Evolutionary conservation across 2,329 filamentous ascomycete genomes (phyloP), one percentile per base, ranked within the genome.

Genomic region (Basipetospora chlamydospora): DNA sequence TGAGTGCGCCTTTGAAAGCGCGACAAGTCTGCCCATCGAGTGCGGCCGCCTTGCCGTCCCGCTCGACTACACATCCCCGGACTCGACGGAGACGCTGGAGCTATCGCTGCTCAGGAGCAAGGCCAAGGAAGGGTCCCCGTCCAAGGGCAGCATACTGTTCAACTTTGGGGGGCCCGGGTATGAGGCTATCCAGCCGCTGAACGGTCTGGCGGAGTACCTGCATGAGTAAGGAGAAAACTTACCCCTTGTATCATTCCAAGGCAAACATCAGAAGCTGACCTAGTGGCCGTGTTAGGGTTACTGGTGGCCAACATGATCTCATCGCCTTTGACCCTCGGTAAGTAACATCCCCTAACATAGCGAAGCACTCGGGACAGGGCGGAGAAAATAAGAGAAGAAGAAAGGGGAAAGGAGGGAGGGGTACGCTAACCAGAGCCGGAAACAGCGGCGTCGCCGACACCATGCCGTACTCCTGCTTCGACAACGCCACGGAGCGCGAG

Each of bases 121-220:
- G 3, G 41, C 44, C 1, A 26, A 40, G 3, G 42, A 43, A 15
- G 35, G 43, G 26, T 8, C 9, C 5, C 46, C 46, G 3, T 43
- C 41, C 4, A 47, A 48, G 28, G 50, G 52, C 2, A 53, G 46
- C 37, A 54, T 55, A 23, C 25, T 54, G 17, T 37, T 54, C 35
- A 56, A 56, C 38, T 50, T 46, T 39, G 49, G 49, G 12, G 50
- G 50, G 0, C 50, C 50, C 1, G 44, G 52, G 6, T 11, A 25
- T 12, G 18, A 17, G 25, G 21, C 31, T 39, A 40, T 39, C 36
- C 31, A 18, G 37, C 26, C 5, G 35, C 38, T 18, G 44, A 42
- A 3, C 30, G 28, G 6, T 11, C 8, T 8, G 39, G 39, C 15
- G 12, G 33, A n/a, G 16, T 11, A 23, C 9, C 17, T 33, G n/a